Conservation (phyloP, 164 flowering plant genomes). For the Annona cherimola region DNA sequence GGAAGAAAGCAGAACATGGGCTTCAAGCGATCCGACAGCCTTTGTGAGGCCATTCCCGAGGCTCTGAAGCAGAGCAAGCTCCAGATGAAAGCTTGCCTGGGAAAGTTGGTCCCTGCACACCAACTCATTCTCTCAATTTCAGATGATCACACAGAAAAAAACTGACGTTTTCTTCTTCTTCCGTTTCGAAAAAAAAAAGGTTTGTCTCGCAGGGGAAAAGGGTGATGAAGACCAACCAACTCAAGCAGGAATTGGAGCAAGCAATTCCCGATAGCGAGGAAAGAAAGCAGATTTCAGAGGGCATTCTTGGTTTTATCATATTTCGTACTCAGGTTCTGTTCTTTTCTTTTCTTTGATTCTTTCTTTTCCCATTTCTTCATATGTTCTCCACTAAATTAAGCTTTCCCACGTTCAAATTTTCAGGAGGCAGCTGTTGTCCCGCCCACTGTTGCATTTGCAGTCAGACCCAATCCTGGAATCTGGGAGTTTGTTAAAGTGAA, state of each 20-base stretch:
- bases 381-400: not conserved
- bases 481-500: slow-evolving; percentile 86
- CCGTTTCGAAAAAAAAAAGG: slow-evolving; percentile 21
- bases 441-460: slow-evolving; percentile 73
- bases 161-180: not conserved
- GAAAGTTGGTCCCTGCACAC: slow-evolving; percentile 29
- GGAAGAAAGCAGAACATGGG: slow-evolving; percentile 42
- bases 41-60: slow-evolving; percentile 78
- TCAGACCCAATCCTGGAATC: slow-evolving; percentile 82
- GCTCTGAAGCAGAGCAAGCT: slow-evolving; percentile 66
- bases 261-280: slow-evolving; percentile 62
- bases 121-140: not conserved
- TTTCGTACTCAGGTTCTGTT: slow-evolving; percentile 58
- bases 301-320: slow-evolving; percentile 72
- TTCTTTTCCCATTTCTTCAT: not conserved
- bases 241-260: slow-evolving; percentile 68
- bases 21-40: slow-evolving; percentile 51
- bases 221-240: slow-evolving; percentile 52
- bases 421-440: slow-evolving; percentile 96
- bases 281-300: slow-evolving; percentile 56
- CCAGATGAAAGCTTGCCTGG: slow-evolving; percentile 75
- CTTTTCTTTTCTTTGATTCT: not conserved
- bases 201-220: slow-evolving; percentile 55
- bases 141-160: not conserved
- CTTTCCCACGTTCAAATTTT: slow-evolving; percentile 4